phyloP scores from a whole-genome alignment of 169 alveolate species.

The Plasmodium blacklocki region DNA sequence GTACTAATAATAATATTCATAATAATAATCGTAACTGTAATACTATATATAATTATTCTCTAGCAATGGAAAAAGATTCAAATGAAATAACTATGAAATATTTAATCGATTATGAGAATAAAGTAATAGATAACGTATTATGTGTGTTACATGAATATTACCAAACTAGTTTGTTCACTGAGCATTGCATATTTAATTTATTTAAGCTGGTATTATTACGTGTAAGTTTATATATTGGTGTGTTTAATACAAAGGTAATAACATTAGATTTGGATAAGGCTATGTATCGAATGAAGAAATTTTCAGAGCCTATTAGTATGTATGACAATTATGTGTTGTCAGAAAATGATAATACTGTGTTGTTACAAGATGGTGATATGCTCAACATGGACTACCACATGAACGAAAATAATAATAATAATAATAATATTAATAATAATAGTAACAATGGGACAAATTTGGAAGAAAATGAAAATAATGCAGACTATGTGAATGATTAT shows the following conservation, averaged over 20 bases:
- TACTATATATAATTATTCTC: slow-evolving; percentile 25
- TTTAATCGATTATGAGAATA: slow-evolving; percentile 63
- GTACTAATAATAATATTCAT: too few relatives aligned
- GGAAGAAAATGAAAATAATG: background rate
- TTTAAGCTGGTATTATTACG: slow-evolving; percentile 66
- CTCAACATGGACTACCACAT: too few relatives aligned
- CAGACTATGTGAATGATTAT: background rate
- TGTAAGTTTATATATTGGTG: slow-evolving; percentile 31
- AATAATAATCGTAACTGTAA: background rate
- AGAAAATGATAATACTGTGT: background rate
- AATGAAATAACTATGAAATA: slow-evolving; percentile 21
- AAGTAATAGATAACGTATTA: slow-evolving; percentile 39
- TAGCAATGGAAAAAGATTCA: slow-evolving; percentile 25
- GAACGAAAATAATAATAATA: background rate
- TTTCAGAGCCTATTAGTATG: slow-evolving; percentile 69
- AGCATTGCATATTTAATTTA: slow-evolving; percentile 68
- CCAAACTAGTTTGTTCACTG: slow-evolving; percentile 68
- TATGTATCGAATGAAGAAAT: slow-evolving; percentile 71
- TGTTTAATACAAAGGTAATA: slow-evolving; percentile 27
- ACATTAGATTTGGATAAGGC: slow-evolving; percentile 70
- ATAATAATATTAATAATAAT: background rate
- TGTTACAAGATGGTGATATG: background rate
- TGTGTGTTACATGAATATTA: slow-evolving; percentile 70
- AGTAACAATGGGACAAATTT: background rate
- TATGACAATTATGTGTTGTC: slow-evolving; percentile 1